Evolutionary conservation across 148 eudicot species (phyloP), one percentile per base, ranked within the genome.

Genomic region (Amaranthus cruentus): DNA sequence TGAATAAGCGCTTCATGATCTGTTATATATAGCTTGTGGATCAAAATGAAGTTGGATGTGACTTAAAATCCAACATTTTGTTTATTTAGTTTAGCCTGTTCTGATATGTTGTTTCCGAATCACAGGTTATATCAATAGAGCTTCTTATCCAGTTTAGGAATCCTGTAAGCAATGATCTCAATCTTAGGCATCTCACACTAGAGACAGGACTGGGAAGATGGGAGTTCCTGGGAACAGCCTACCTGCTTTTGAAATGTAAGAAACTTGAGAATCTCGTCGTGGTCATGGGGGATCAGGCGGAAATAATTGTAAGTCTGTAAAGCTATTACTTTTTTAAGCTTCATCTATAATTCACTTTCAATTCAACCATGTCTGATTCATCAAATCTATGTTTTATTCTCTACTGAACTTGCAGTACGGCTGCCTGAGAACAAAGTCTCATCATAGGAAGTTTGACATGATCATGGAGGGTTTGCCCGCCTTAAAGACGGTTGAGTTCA

Each of bases 181-280:
- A 67, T 21, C 72, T 12, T 28, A 49, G 44, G 38, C 72, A 67
- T 50, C 72, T 75, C 28, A n/a, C n/a, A 4, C 61, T 74, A n/a
- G 63, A 54, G 64, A 74, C 71, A 12, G 77, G 71, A 43, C 77
- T 75, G 65, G 7, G 6, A 5, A 21, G 55, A 6, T 56, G 65
- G 77, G 71, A 75, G 64, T 66, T 66, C 42, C 62, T 18, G 0
- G 71, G 64, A 48, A 28, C 28, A 55, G 53, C 66, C 66, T 67
- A 67, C 64, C 28, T 48, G 77, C 72, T 75, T 66, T 28, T 68
- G 72, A 57, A 47, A 4, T 67, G 77, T 74, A 11, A 9, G 18
- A 66, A 74, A 55, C 68, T 66, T 7, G 46, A 56, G 54, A 47
- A 8, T 28, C 53, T 67, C 5, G 50, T 48, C n/a, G 21, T 56